These are phyloP conservation scores for Aegilops tauschii DNA, from an alignment of 176 grass and related monocot genomes.

Conservation along the genomic window DNA sequence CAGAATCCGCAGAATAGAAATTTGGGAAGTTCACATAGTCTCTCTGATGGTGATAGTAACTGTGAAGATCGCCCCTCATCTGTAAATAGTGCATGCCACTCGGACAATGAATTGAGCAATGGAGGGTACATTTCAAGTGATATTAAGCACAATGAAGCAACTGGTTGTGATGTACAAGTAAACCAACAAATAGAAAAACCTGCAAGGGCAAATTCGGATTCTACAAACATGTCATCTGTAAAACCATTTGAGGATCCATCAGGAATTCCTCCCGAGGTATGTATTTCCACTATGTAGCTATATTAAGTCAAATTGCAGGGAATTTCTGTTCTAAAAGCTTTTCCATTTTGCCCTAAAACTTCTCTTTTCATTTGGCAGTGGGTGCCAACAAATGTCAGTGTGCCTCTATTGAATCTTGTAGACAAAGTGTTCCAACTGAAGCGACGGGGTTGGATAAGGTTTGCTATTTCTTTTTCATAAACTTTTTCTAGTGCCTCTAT, in stretches of 20 bases:
- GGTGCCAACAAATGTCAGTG: constrained; percentile 94
- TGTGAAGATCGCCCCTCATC: constrained; percentile 52
- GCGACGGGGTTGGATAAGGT: constrained; percentile 91
- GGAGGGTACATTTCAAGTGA: constrained; percentile 61
- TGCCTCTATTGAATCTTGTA: constrained; percentile 83
- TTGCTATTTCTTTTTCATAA: constrained; percentile 23
- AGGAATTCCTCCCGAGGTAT: constrained; percentile 89
- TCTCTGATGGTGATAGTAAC: constrained; percentile 88
- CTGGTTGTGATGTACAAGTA: constrained; percentile 41
- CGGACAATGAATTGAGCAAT: constrained; percentile 79
- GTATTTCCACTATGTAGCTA: constrained; percentile 13
- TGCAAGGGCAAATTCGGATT: constrained; percentile 45
- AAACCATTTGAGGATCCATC: constrained; percentile 59
- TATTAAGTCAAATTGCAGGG: constrained; percentile 1
- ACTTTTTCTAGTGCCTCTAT: constrained; percentile 7
- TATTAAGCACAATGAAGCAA: constrained; percentile 39
- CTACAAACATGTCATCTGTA: constrained; percentile 40
- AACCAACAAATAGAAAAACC: constrained; percentile 42
- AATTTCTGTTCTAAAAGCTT: neutral
- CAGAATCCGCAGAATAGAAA: constrained; percentile 41
- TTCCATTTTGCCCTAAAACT: constrained; percentile 5
- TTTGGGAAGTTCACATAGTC: constrained; percentile 55
- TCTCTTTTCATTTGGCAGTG: constrained; percentile 54
- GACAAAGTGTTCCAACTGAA: constrained; percentile 98
- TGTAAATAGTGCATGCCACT: constrained; percentile 67